Percentiles rank a stretch among this genome's conserved stretches.
These are phyloP conservation scores for Phaeoacremonium minimum DNA, from an alignment of 2,329 filamentous ascomycete species.

Conservation along the genomic window DNA sequence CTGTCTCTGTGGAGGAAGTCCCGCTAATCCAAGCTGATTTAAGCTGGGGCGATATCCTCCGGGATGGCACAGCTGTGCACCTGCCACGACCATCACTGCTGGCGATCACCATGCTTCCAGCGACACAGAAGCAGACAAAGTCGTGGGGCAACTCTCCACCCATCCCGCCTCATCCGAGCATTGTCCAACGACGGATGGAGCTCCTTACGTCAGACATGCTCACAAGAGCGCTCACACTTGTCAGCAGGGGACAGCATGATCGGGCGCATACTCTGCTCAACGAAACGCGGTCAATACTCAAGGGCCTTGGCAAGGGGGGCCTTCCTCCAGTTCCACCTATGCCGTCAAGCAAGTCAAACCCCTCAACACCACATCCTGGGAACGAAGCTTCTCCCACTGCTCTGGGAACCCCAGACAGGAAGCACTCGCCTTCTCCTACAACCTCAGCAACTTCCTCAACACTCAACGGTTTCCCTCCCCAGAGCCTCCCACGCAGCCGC, in stretches of 20 bases:
- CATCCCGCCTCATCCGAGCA: conserved; percentile 90
- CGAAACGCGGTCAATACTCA: conserved; percentile 91
- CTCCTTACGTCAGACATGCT: conserved; percentile 97
- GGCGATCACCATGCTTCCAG: conserved; percentile 91
- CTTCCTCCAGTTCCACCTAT: conserved; percentile 80
- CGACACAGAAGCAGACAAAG: conserved; percentile 55
- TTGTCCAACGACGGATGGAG: conserved; percentile 97
- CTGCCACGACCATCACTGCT: conserved; percentile 85
- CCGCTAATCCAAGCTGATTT: conserved; percentile 94
- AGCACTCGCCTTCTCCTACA: conserved; percentile 51
- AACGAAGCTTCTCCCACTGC: conserved; percentile 38
- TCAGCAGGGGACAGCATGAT: conserved; percentile 88
- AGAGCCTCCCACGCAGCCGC: conserved; percentile 43
- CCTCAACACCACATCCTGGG: conserved; percentile 44
- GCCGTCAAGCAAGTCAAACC: conserved; percentile 34
- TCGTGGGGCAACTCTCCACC: conserved; percentile 66
- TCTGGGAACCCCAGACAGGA: conserved; percentile 46
- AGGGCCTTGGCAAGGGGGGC: conserved; percentile 91
- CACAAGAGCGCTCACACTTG: conserved; percentile 83
- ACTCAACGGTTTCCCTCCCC: conserved; percentile 24
- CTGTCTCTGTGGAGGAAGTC: conserved; percentile 86
- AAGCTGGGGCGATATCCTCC: conserved; percentile 86
- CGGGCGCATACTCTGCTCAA: conserved; percentile 86
- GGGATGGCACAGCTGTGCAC: conserved; percentile 81
- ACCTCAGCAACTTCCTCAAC: conserved; percentile 29